Base-by-base conservation (phyloP, 306 rosid genomes). In the Inga leiocalycina region DNA sequence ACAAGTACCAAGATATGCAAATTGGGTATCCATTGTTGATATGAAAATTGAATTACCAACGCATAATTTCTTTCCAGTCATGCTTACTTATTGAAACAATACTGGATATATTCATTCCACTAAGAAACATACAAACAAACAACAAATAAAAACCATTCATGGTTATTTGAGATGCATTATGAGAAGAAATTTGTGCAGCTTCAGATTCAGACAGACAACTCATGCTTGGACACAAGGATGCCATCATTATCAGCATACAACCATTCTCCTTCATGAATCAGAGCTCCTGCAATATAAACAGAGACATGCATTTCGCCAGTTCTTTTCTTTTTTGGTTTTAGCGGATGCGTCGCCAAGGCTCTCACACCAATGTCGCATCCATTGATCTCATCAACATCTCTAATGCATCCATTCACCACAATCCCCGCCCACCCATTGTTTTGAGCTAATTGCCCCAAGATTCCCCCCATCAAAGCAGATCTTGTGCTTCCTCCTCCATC, bases 331-430 rank as follows among this genome's bases (percentile, higher is more conserved):
- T 75, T 86, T 1, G 91, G 90, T 70, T 77, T 92, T 71, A 86
- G 68, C 3, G 98, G 98, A 85, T 91, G 80, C 66, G 97, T 81
- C 19, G 86, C 91, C 90, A 94, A 82, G 17, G 98, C 98, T 74
- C 95, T 89, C 16, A 92, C 95, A 3, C 95, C 97, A 75, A 94
- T 75, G 35, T 87, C 88, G 84, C 96, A 94, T 5, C 75, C 89
- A 71, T 88, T 91, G 77, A 92, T 92, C 88, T 94, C 98, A 81
- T 91, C 98, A 5, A 91, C 96, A 80, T 94, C 98, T 87, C 98
- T 91, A 68, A 94, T 51, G 85, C 98, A 94, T 0, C 98, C 98
- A 84, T 92, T 92, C 6, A 94, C 92, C n/a, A 92, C 91, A 48
- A 94, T 83, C 3, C 97, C 98, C 2, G 87, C 75, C 98, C 98